Evolutionary conservation across 176 grass and related monocot genomes (phyloP).

Genomic region (Oryza meridionalis): DNA sequence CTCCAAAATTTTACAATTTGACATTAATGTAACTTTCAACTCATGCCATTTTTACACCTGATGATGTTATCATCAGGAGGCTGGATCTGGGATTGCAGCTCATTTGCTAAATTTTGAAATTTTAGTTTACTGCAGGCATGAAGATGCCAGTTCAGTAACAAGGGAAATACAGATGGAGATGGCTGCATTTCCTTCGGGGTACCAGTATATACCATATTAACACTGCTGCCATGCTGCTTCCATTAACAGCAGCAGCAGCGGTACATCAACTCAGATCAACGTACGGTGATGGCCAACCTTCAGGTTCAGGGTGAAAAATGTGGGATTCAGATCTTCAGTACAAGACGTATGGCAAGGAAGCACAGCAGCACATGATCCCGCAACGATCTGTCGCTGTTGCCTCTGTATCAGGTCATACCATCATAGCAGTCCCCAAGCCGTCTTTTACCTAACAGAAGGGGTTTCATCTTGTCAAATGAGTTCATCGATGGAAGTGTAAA

Average conservation of each 20-base stretch:
- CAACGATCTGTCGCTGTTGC: background rate
- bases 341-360: background rate
- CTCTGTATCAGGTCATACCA: constrained; percentile 15
- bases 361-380: constrained; percentile 1
- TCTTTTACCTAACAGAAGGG: constrained; percentile 18
- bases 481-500: background rate
- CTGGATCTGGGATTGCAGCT: background rate
- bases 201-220: background rate
- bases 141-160: constrained; percentile 1
- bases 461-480: constrained; percentile 30
- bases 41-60: background rate
- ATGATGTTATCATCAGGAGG: background rate
- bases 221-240: background rate
- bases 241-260: background rate
- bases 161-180: background rate
- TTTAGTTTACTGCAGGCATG: background rate
- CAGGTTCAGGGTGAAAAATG: background rate
- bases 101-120: background rate
- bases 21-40: background rate
- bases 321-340: background rate
- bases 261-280: background rate
- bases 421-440: background rate
- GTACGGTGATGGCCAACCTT: background rate
- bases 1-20: background rate
- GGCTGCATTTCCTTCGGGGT: constrained; percentile 19